phyloP scores from a whole-genome alignment of 2,329 filamentous ascomycete genomes.

The Ascochyta fabae region DNA sequence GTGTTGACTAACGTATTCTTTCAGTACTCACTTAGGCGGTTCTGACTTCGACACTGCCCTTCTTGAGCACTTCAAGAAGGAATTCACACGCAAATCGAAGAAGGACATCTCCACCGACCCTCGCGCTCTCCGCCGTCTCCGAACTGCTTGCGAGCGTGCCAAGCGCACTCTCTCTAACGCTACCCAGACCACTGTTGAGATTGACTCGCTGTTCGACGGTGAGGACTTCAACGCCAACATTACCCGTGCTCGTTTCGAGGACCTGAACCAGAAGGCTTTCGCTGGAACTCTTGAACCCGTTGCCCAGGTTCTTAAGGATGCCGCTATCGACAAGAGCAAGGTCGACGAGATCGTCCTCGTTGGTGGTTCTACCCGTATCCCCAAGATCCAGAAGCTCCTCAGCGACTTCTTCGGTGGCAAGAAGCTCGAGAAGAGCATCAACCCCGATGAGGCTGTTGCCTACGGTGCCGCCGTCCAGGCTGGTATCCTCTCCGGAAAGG shows the following conservation, averaged over 20 bases:
- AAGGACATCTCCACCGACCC: conserved; percentile 73
- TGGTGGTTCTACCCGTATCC: conserved; percentile 98
- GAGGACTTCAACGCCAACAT: conserved; percentile 98
- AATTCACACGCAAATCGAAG: conserved; percentile 78
- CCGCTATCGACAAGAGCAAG: conserved; percentile 82
- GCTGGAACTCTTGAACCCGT: conserved; percentile 92
- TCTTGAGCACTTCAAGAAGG: conserved; percentile 95
- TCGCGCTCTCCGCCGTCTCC: conserved; percentile 91
- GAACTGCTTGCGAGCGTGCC: conserved; percentile 98
- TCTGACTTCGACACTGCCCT: conserved; percentile 97
- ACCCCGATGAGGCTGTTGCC: conserved; percentile 98
- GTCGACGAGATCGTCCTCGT: conserved; percentile 99
- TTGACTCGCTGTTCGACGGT: conserved; percentile 97
- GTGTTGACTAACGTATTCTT: background rate
- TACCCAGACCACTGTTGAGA: conserved; percentile 97
- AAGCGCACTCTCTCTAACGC: conserved; percentile 98
- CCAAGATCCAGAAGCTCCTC: conserved; percentile 97
- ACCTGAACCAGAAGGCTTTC: conserved; percentile 96
- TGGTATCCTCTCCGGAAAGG: conserved; percentile 98
- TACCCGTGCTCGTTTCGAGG: conserved; percentile 98
- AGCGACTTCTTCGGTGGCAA: conserved; percentile 99
- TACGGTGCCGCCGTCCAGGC: conserved; percentile 99
- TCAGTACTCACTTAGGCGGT: conserved; percentile 82
- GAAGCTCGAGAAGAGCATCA: conserved; percentile 99
- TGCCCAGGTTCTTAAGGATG: conserved; percentile 95